Base-by-base conservation (phyloP, 1,284 basidiomycete genomes). In the Trichosporon ovoides region DNA sequence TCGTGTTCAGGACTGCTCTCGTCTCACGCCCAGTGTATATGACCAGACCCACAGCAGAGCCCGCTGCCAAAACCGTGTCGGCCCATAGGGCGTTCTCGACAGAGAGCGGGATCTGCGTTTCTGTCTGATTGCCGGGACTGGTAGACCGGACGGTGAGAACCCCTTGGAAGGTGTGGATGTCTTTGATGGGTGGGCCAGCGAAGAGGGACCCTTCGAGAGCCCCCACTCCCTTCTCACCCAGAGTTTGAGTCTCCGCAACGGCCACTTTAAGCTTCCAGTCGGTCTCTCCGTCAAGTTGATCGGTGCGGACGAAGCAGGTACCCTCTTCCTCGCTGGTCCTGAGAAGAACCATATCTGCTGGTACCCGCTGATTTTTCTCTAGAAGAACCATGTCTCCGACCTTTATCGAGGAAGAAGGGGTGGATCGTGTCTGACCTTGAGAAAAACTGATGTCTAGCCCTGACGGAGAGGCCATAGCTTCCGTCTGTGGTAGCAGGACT, bases 1-100 rank as follows among this genome's bases (percentile, higher is more conserved):
- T 93, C 1, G 95, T 99, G 68, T 99, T 99, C 89, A 99, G 92
- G n/a, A 98, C 94, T 0, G 95, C 94, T 43, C 96, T 81, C 2
- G 95, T 98, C 73, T 99, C 95, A 0, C 87, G 80, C 0, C 95
- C 95, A 1, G 95, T 98, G 72, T 98, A 98, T 6, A 96, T 83
- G 4, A 98, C 87, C 55, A 98, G 84, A 0, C 95, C 94, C 38
- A 98, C 84, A 0, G 92, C 94, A 14, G 87, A 88, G 0, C 96
- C 95, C 0, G 95, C 91, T 12, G 96, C 95, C 18, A 98, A 82
- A 1, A 99, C 96, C 0, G 96, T 98, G 73, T 98, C 98, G 0
- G 95, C 86, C 95, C 95, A 99, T 5, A 99, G 80, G 22, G 94
- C 83, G 73, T 98, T 98, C 71, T 98, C 96, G 0, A 90, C 91